phyloP scores from a whole-genome alignment of 2,329 filamentous ascomycete genomes.

The Achaetomium macrosporum region DNA sequence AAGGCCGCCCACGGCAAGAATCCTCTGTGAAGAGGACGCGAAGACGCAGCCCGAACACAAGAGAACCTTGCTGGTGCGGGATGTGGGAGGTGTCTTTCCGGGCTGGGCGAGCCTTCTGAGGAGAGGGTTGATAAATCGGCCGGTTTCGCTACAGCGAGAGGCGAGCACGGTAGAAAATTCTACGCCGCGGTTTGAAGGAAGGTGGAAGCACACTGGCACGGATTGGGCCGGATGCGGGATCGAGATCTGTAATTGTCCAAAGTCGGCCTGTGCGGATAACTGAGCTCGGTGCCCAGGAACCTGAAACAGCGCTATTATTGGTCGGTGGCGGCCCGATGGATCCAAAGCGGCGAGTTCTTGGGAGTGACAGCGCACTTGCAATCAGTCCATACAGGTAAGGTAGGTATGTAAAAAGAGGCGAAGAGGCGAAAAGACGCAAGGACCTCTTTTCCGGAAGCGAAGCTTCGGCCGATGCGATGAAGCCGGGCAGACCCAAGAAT shows the following conservation, averaged over 20 bases:
- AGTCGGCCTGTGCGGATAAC: constrained; percentile 4
- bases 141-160: neutral
- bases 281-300: neutral
- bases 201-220: neutral
- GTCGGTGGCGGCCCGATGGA: too few relatives aligned
- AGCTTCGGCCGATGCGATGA: too few relatives aligned
- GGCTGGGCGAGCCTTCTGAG: neutral
- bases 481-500: too few relatives aligned
- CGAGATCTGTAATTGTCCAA: constrained; percentile 8
- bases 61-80: constrained; percentile 2
- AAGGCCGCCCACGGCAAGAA: neutral
- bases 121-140: too few relatives aligned
- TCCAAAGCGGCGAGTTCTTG: too few relatives aligned
- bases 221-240: constrained; percentile 17
- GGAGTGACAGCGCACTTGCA: too few relatives aligned
- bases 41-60: neutral
- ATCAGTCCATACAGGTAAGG: too few relatives aligned
- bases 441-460: too few relatives aligned
- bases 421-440: too few relatives aligned
- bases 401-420: too few relatives aligned
- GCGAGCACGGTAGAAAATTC: neutral
- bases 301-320: too few relatives aligned
- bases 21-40: too few relatives aligned
- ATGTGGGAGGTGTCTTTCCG: neutral
- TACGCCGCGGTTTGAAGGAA: neutral